These are phyloP conservation scores for Boeremia lycopersici DNA, from an alignment of 2,329 filamentous ascomycete species.

Conservation along the genomic window DNA sequence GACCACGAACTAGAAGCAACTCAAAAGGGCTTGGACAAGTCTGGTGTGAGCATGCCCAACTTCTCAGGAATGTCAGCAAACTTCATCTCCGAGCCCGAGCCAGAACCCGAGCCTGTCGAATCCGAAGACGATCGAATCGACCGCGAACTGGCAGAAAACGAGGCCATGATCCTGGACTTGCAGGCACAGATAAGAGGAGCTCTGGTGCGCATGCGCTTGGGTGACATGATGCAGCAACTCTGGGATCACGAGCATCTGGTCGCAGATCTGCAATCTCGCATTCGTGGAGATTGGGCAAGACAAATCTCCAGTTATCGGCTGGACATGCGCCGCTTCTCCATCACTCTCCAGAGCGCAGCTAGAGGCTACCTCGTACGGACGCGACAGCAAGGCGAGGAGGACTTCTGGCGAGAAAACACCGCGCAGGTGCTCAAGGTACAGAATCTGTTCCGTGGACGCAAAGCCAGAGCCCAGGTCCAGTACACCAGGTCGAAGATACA, in stretches of 20 bases:
- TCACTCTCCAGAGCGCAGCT: constrained; percentile 77
- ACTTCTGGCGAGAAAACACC: constrained; percentile 73
- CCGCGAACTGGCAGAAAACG: constrained; percentile 79
- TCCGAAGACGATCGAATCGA: constrained; percentile 89
- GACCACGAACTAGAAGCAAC: constrained; percentile 96
- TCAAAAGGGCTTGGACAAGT: constrained; percentile 94
- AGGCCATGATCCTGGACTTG: constrained; percentile 74
- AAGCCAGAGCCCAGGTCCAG: constrained; percentile 53
- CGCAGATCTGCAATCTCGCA: constrained; percentile 81
- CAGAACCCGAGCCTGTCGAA: constrained; percentile 75
- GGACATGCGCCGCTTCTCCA: constrained; percentile 80
- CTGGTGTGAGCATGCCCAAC: constrained; percentile 94
- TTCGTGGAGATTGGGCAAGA: constrained; percentile 85
- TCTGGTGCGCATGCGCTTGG: constrained; percentile 75
- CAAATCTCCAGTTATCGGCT: constrained; percentile 83
- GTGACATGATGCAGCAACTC: constrained; percentile 81
- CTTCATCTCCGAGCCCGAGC: constrained; percentile 86
- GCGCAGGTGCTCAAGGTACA: constrained; percentile 78
- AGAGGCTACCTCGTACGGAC: constrained; percentile 77
- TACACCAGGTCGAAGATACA: constrained; percentile 55
- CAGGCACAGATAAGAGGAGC: constrained; percentile 88
- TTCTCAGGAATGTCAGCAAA: constrained; percentile 97
- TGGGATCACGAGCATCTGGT: constrained; percentile 85
- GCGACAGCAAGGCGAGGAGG: constrained; percentile 65
- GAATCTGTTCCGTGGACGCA: constrained; percentile 75